These are phyloP conservation scores for Fusarium burgessii DNA, from an alignment of 2,329 filamentous ascomycete genomes.

Conservation along the genomic window DNA sequence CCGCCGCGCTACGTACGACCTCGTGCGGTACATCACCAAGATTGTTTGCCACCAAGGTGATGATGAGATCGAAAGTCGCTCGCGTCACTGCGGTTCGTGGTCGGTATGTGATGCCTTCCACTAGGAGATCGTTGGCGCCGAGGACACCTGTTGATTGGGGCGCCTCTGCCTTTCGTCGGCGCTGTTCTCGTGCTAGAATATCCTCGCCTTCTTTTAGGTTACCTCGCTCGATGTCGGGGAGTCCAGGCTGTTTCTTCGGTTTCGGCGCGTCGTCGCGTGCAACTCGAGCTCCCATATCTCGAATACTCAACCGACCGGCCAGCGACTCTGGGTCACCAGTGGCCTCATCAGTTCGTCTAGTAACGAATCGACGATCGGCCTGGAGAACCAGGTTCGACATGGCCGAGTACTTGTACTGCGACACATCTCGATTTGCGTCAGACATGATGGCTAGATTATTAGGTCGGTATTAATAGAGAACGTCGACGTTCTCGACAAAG, in stretches of 20 bases:
- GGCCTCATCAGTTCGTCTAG: slow-evolving; percentile 90
- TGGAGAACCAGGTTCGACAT: slow-evolving; percentile 99
- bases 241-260: slow-evolving; percentile 78
- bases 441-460: slow-evolving; percentile 69
- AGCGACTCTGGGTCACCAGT: slow-evolving; percentile 98
- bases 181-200: slow-evolving; percentile 84
- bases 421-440: slow-evolving; percentile 83
- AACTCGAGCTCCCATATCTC: slow-evolving; percentile 91
- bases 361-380: slow-evolving; percentile 96
- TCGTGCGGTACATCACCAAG: slow-evolving; percentile 94
- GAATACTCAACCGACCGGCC: slow-evolving; percentile 91
- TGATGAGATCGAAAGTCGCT: slow-evolving; percentile 92
- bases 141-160: slow-evolving; percentile 80
- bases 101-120: slow-evolving; percentile 92
- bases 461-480: slow-evolving; percentile 47
- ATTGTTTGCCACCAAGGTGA: slow-evolving; percentile 88
- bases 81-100: slow-evolving; percentile 91
- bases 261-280: slow-evolving; percentile 84
- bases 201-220: slow-evolving; percentile 83
- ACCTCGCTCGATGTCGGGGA: slow-evolving; percentile 79
- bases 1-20: slow-evolving; percentile 91
- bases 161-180: slow-evolving; percentile 83
- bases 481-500: slow-evolving; percentile 55
- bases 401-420: slow-evolving; percentile 98
- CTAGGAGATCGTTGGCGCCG: slow-evolving; percentile 84